phyloP scores from a whole-genome alignment of 345 rosid species.

The Jatropha curcas region DNA sequence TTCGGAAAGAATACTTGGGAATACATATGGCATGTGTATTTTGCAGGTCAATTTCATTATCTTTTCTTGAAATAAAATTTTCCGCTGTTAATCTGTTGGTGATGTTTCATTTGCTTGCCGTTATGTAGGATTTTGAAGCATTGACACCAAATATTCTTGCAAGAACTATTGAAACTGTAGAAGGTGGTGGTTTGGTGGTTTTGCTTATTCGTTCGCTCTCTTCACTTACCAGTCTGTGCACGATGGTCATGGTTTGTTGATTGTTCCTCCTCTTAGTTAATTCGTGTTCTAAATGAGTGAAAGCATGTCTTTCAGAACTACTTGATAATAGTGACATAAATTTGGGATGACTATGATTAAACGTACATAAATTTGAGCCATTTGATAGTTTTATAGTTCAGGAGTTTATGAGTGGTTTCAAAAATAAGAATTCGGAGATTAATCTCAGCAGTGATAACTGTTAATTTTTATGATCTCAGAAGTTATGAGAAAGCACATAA shows the following conservation, averaged over 20 bases:
- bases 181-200: conserved; percentile 4
- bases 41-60: background rate
- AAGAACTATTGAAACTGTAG: background rate
- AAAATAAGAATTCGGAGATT: too few species aligned
- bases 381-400: too few species aligned
- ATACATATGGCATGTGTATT: conserved; percentile 1
- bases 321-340: too few species aligned
- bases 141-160: conserved; percentile 5
- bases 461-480: too few species aligned
- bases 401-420: too few species aligned
- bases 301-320: too few species aligned
- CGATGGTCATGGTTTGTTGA: conserved; percentile 5
- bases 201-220: background rate
- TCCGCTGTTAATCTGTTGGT: background rate
- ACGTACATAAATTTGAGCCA: too few species aligned
- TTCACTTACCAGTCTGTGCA: conserved; percentile 1
- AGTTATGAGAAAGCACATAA: too few species aligned
- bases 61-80: background rate
- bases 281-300: too few species aligned
- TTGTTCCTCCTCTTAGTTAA: background rate
- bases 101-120: background rate
- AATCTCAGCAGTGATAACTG: too few species aligned
- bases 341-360: too few species aligned
- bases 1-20: conserved; percentile 4
- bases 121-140: conserved; percentile 5